Percentiles rank a stretch among this genome's conserved stretches.
Conservation (phyloP, 805 yeast species). For the Suhomyces emberorum region DNA sequence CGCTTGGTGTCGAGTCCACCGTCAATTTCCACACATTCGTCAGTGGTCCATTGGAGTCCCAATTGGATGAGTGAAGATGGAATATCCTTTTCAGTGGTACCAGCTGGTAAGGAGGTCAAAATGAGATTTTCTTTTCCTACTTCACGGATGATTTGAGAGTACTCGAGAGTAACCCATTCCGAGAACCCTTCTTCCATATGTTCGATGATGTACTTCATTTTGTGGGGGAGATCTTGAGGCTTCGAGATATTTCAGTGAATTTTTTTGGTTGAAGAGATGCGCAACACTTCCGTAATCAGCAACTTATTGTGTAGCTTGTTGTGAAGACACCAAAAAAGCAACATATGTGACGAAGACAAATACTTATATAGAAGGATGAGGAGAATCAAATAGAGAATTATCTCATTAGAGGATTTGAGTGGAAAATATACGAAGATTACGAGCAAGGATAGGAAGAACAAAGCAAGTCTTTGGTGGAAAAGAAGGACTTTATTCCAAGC, state of each 20-base stretch:
- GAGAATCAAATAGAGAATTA: no score
- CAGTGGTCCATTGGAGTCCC: constrained; percentile 79
- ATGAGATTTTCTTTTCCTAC: constrained; percentile 75
- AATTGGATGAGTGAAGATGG: constrained; percentile 57
- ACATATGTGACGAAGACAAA: no score
- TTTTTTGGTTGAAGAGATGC: no score
- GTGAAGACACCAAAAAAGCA: no score
- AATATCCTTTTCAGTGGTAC: constrained; percentile 57
- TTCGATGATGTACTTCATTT: constrained; percentile 88
- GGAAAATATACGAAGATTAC: no score
- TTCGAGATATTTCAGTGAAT: background rate
- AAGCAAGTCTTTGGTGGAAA: no score
- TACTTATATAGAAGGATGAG: no score
- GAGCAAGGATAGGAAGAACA: no score
- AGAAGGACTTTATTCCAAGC: no score
- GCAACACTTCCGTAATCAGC: no score
- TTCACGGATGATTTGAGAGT: constrained; percentile 75
- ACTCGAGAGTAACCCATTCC: constrained; percentile 91
- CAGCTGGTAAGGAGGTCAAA: constrained; percentile 70
- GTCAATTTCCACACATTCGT: constrained; percentile 59
- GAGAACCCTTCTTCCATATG: constrained; percentile 98
- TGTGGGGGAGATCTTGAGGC: background rate
- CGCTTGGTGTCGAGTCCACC: constrained; percentile 42
- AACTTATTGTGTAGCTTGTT: no score
- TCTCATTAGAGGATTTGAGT: no score